phyloP scores from a whole-genome alignment of 2,329 filamentous ascomycete genomes.

The Aspergillus novoparasiticus region DNA sequence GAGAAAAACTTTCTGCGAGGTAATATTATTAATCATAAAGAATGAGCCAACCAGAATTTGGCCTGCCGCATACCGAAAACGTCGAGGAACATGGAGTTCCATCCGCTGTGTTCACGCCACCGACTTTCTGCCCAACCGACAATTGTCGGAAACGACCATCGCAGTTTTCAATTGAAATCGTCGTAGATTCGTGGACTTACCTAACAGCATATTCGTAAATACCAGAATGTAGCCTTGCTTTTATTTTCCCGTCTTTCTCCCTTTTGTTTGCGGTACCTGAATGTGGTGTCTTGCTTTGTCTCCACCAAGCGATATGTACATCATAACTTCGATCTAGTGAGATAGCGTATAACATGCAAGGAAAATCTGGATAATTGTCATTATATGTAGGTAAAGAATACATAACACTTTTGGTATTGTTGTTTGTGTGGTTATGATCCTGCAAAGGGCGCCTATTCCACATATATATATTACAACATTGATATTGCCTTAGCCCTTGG shows the following conservation, averaged over 20 bases:
- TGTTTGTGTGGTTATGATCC: neutral
- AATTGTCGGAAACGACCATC: neutral
- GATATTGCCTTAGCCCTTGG: neutral
- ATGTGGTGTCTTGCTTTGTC: neutral
- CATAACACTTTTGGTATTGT: neutral
- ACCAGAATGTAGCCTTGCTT: neutral
- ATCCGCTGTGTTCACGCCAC: neutral
- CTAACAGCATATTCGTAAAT: neutral
- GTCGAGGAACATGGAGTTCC: conserved; percentile 2
- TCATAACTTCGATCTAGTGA: neutral
- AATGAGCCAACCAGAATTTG: neutral
- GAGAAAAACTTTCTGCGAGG: neutral
- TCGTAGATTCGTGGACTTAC: neutral
- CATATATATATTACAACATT: neutral
- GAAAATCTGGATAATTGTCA: neutral
- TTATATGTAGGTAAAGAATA: neutral
- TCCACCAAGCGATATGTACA: neutral
- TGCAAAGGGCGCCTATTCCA: neutral
- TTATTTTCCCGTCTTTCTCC: neutral
- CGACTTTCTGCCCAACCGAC: conserved; percentile 4
- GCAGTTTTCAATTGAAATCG: neutral
- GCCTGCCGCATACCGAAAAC: neutral
- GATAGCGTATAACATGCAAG: neutral
- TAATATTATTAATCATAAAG: neutral
- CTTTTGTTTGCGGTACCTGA: neutral